These are phyloP conservation scores for Lasiodiplodia gonubiensis DNA, from an alignment of 2,329 filamentous ascomycete species.

Conservation along the genomic window DNA sequence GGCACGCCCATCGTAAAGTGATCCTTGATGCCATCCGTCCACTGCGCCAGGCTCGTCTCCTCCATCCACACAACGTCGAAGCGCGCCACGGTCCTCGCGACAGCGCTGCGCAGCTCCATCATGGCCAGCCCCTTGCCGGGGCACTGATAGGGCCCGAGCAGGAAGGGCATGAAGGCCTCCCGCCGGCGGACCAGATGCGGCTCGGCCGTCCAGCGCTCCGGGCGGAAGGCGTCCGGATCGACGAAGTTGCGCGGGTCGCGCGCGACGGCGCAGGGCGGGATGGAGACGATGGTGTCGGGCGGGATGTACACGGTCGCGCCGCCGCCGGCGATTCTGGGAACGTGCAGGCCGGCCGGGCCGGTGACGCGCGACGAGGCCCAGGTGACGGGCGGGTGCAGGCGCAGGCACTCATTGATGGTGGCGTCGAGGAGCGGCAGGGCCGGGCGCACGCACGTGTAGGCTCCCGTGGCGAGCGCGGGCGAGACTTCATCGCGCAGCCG, in stretches of 20 bases:
- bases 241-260: constrained; percentile 19
- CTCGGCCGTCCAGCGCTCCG: constrained; percentile 18
- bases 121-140: constrained; percentile 21
- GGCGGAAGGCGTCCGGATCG: constrained; percentile 12
- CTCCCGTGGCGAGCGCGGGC: constrained; percentile 32
- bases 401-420: constrained; percentile 51
- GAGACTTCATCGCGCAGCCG: constrained; percentile 36
- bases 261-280: constrained; percentile 32
- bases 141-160: constrained; percentile 8
- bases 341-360: constrained; percentile 45
- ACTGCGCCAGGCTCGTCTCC: constrained; percentile 33
- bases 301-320: constrained; percentile 38
- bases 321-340: constrained; percentile 35
- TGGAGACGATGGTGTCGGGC: constrained; percentile 35
- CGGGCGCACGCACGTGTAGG: constrained; percentile 27
- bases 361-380: constrained; percentile 46
- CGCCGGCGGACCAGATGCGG: not conserved
- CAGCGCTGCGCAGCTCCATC: constrained; percentile 17
- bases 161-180: constrained; percentile 23
- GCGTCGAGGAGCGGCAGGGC: constrained; percentile 42
- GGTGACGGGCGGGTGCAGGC: constrained; percentile 50
- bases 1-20: constrained; percentile 36
- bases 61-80: constrained; percentile 33
- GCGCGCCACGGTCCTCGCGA: constrained; percentile 1
- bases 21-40: constrained; percentile 35